Conservation (phyloP, 352 stramenopile species). For the Blastocystis sp. region DNA sequence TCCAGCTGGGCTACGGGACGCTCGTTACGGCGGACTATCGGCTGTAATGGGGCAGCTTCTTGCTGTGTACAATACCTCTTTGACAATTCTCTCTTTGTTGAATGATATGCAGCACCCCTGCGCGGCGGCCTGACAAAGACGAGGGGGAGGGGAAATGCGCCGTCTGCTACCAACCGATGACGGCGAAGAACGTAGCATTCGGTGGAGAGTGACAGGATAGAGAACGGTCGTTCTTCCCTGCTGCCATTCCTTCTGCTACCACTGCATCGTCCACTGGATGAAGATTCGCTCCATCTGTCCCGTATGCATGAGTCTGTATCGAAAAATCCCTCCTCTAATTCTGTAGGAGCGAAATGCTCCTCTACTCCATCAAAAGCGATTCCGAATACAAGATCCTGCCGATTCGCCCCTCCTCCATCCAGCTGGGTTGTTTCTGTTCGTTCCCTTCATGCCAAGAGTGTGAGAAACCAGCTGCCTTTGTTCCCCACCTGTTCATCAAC, state of each 20-base stretch:
- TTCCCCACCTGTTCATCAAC: constrained; percentile 53
- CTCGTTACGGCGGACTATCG: constrained; percentile 1
- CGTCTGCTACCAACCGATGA: constrained; percentile 41
- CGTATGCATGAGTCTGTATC: not conserved
- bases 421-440: not conserved
- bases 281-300: constrained; percentile 28
- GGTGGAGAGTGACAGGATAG: not conserved
- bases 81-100: too few relatives aligned
- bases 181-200: constrained; percentile 3
- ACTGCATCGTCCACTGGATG: constrained; percentile 63
- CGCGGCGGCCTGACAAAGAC: not conserved
- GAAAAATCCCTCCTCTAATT: not conserved
- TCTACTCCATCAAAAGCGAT: constrained; percentile 9
- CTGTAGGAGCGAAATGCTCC: not conserved
- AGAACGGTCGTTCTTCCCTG: constrained; percentile 37
- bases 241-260: constrained; percentile 49
- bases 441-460: not conserved
- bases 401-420: not conserved
- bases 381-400: constrained; percentile 39
- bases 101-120: too few relatives aligned
- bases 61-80: too few relatives aligned
- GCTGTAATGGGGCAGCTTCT: not conserved
- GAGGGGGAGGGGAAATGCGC: not conserved
- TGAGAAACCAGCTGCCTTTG: not conserved
- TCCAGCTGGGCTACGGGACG: not conserved